Evolutionary conservation across 164 flowering plant species (phyloP).

Genomic region (Nymphaea thermarum): DNA sequence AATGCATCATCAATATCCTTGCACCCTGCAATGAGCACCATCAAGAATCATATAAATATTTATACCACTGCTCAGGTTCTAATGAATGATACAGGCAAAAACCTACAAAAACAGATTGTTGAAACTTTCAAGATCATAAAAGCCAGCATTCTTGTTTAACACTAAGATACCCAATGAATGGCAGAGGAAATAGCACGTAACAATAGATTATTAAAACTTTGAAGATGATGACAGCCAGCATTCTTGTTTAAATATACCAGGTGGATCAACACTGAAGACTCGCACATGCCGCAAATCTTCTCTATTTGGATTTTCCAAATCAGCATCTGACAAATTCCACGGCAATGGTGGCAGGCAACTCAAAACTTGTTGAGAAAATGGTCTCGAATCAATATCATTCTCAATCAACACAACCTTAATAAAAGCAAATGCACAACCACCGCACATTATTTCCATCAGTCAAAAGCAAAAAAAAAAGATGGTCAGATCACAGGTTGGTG

Average conservation of each 20-base stretch:
- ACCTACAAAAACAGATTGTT: not conserved
- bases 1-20: conserved; percentile 99
- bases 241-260: conserved; percentile 33
- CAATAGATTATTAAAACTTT: not conserved
- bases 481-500: not conserved
- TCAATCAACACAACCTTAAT: conserved; percentile 91
- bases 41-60: not conserved
- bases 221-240: not conserved
- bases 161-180: not conserved
- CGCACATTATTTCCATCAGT: too few species aligned
- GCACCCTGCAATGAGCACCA: conserved; percentile 60
- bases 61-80: not conserved
- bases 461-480: too few species aligned
- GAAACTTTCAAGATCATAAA: not conserved
- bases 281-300: conserved; percentile 72
- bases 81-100: not conserved
- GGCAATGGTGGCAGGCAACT: conserved; percentile 97
- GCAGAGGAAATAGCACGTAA: not conserved
- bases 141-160: not conserved
- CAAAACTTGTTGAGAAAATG: conserved; percentile 89
- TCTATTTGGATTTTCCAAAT: conserved; percentile 63
- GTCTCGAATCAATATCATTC: conserved; percentile 77
- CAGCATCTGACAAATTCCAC: conserved; percentile 84
- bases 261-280: conserved; percentile 96
- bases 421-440: not conserved